phyloP scores from a whole-genome alignment of 139 green algal species.

The Chlorella sp. region DNA sequence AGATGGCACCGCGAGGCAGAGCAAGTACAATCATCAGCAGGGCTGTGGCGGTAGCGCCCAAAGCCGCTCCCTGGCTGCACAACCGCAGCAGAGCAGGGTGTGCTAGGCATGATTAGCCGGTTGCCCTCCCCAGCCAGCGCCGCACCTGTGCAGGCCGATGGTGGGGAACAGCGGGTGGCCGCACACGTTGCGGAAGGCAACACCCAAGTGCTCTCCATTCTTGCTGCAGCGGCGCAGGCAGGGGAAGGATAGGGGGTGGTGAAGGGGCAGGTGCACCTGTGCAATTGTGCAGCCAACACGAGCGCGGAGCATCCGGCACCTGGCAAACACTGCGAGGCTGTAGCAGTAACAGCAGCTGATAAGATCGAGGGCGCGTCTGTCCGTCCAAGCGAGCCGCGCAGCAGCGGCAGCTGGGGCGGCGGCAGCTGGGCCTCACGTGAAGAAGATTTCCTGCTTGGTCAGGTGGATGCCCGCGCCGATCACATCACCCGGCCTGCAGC shows the following conservation, averaged over 20 bases:
- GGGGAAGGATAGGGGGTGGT: not conserved
- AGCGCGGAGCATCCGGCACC: too few relatives aligned
- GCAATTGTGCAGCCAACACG: too few relatives aligned
- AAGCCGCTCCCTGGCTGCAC: slow-evolving; percentile 2
- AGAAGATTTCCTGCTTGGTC: slow-evolving; percentile 87
- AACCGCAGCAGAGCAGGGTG: not conserved
- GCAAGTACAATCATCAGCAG: too few relatives aligned
- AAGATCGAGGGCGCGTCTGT: too few relatives aligned
- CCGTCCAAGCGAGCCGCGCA: too few relatives aligned
- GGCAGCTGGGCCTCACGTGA: too few relatives aligned
- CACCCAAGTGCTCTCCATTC: slow-evolving; percentile 84
- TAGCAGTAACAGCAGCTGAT: too few relatives aligned
- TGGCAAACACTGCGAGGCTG: too few relatives aligned
- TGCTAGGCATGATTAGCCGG: too few relatives aligned
- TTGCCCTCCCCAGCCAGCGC: slow-evolving; percentile 35
- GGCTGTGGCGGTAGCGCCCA: too few relatives aligned
- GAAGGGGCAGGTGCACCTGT: not conserved
- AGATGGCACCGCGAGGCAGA: not conserved
- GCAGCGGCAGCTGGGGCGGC: too few relatives aligned
- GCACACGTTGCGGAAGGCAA: slow-evolving; percentile 73
- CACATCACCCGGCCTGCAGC: slow-evolving; percentile 59
- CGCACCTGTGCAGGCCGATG: slow-evolving; percentile 86
- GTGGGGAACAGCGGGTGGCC: slow-evolving; percentile 79
- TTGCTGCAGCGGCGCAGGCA: slow-evolving; percentile 61
- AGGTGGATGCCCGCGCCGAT: slow-evolving; percentile 88